These are phyloP conservation scores for Chlorella sorokiniana DNA, from an alignment of 139 green algal genomes.

Conservation along the genomic window DNA sequence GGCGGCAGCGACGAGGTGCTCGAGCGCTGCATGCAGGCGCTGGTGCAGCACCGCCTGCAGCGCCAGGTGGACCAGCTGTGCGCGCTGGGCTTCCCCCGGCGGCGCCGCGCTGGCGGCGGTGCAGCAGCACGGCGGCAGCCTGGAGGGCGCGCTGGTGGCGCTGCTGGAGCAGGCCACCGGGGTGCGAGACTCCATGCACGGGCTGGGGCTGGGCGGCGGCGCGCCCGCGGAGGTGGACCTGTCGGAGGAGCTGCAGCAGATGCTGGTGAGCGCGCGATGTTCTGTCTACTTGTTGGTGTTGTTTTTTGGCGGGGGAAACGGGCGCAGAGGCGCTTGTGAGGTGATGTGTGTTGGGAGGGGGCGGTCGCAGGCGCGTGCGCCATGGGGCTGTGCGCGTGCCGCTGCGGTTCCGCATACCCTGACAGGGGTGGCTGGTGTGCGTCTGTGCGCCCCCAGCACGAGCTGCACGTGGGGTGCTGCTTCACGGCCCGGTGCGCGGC, in stretches of 20 bases:
- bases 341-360: too few species aligned
- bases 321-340: too few species aligned
- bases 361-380: too few species aligned
- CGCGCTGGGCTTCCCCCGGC: constrained; percentile 57
- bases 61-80: constrained; percentile 45
- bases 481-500: too few species aligned
- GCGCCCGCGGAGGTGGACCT: constrained; percentile 50
- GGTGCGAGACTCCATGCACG: constrained; percentile 24
- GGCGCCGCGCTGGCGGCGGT: constrained; percentile 57
- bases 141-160: constrained; percentile 59
- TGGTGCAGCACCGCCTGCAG: constrained; percentile 30
- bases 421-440: too few species aligned
- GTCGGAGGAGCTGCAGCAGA: constrained; percentile 37
- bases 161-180: constrained; percentile 53
- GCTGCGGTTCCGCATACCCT: too few species aligned
- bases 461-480: too few species aligned
- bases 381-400: too few species aligned
- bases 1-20: not conserved
- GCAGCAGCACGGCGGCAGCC: constrained; percentile 58
- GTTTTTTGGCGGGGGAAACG: too few species aligned
- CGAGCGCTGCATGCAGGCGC: constrained; percentile 39
- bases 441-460: too few species aligned
- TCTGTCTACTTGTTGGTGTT: not conserved
- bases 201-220: not conserved
- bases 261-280: constrained; percentile 20